Percentiles rank a stretch among this genome's conserved stretches.
phyloP scores from a whole-genome alignment of 257 asterid genomes.

The Pogostemon cablin region DNA sequence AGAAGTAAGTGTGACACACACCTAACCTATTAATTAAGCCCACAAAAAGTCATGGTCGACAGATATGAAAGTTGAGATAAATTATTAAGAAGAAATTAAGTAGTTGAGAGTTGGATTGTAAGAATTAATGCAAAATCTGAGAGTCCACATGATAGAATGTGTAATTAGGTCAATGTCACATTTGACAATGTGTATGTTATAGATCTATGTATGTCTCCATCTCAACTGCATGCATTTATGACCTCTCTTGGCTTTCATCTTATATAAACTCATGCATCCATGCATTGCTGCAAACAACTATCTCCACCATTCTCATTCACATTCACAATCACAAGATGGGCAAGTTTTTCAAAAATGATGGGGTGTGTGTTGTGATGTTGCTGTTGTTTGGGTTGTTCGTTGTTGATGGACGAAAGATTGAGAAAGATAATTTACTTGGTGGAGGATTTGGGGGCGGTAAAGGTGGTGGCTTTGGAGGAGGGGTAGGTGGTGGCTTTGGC shows the following conservation, averaged over 20 bases:
- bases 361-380: constrained; percentile 34
- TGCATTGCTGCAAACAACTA: too few relatives aligned
- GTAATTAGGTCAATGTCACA: constrained; percentile 23
- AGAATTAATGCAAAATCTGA: constrained; percentile 20
- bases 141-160: constrained; percentile 32
- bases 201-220: constrained; percentile 21
- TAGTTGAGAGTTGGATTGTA: constrained; percentile 51
- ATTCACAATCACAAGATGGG: constrained; percentile 38
- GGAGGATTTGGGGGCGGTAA: constrained; percentile 7
- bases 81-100: constrained; percentile 18
- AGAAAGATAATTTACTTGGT: constrained; percentile 33
- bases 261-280: constrained; percentile 29
- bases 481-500: constrained; percentile 28
- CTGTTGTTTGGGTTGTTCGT: constrained; percentile 42
- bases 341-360: constrained; percentile 36
- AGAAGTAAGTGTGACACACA: background rate
- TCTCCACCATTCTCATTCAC: constrained; percentile 12
- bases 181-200: constrained; percentile 32
- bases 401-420: constrained; percentile 43
- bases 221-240: constrained; percentile 61
- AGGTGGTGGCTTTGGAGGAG: constrained; percentile 17
- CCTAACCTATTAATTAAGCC: constrained; percentile 35
- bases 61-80: constrained; percentile 29
- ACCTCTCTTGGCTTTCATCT: constrained; percentile 15
- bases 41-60: constrained; percentile 25